A percentile compares a stretch with the other conserved stretches of the same genome.
Conservation (phyloP, 1,284 basidiomycete species). For the Peniophora sp. region DNA sequence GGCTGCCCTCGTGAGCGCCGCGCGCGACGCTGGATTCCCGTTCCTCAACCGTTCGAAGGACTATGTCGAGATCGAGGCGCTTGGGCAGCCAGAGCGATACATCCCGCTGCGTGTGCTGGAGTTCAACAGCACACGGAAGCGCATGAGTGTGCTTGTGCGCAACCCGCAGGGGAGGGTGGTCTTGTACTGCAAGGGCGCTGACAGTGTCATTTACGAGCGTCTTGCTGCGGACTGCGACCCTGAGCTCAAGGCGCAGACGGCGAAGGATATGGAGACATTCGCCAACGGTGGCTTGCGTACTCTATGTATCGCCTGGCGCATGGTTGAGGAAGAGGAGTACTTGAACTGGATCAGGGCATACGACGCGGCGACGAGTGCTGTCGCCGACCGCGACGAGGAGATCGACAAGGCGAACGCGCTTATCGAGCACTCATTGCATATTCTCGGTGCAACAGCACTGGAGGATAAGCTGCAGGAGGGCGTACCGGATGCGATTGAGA, state of each 20-base stretch:
- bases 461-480: constrained; percentile 98
- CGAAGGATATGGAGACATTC: constrained; percentile 85
- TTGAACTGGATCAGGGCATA: constrained; percentile 74
- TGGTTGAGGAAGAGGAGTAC: constrained; percentile 81
- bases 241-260: constrained; percentile 69
- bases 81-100: constrained; percentile 84
- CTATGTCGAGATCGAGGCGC: constrained; percentile 81
- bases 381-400: constrained; percentile 80
- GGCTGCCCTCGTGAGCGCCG: constrained; percentile 86
- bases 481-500: constrained; percentile 93
- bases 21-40: constrained; percentile 89
- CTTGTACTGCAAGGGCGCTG: constrained; percentile 94
- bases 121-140: constrained; percentile 89
- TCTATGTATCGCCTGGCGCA: constrained; percentile 82
- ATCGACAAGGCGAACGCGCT: constrained; percentile 83
- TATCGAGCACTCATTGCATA: constrained; percentile 76
- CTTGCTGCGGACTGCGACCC: constrained; percentile 71
- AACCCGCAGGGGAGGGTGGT: constrained; percentile 76
- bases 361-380: constrained; percentile 72
- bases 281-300: constrained; percentile 91
- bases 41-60: constrained; percentile 78
- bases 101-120: constrained; percentile 78
- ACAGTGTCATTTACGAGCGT: constrained; percentile 89
- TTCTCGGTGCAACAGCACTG: constrained; percentile 91
- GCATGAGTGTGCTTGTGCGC: constrained; percentile 89